phyloP scores from a whole-genome alignment of 176 grass and related monocot species.

The Carex littledalei region DNA sequence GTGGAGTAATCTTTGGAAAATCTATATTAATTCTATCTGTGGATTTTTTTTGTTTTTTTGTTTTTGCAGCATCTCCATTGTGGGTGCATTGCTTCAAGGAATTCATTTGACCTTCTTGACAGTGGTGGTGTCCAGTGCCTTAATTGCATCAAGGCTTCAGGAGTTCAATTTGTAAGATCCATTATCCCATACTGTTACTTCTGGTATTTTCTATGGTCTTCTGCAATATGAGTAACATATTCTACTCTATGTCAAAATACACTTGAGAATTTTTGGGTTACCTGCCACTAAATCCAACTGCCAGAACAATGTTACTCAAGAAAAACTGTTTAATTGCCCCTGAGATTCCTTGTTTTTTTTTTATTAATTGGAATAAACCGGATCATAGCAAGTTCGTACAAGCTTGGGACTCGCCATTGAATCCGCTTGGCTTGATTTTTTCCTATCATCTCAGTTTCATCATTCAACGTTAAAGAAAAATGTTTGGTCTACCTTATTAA shows the following conservation, averaged over 20 bases:
- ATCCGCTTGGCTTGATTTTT: background rate
- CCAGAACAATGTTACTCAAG: background rate
- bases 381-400: background rate
- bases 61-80: conserved; percentile 80
- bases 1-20: background rate
- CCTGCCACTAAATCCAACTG: background rate
- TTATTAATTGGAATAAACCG: background rate
- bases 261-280: background rate
- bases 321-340: background rate
- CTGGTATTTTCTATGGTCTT: background rate
- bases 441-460: background rate
- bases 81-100: conserved; percentile 89
- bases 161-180: conserved; percentile 62
- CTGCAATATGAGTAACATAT: background rate
- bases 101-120: conserved; percentile 92
- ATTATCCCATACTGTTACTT: background rate
- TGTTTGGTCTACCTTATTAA: background rate
- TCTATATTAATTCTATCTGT: background rate
- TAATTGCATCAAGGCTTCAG: conserved; percentile 68
- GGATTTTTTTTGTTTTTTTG: background rate
- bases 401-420: background rate
- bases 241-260: background rate
- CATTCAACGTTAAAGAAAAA: background rate
- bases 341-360: background rate
- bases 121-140: conserved; percentile 86